A percentile compares a stretch with the other conserved stretches of the same genome.
phyloP scores from a whole-genome alignment of 352 stramenopile species.

The Peronospora belbahrii region DNA sequence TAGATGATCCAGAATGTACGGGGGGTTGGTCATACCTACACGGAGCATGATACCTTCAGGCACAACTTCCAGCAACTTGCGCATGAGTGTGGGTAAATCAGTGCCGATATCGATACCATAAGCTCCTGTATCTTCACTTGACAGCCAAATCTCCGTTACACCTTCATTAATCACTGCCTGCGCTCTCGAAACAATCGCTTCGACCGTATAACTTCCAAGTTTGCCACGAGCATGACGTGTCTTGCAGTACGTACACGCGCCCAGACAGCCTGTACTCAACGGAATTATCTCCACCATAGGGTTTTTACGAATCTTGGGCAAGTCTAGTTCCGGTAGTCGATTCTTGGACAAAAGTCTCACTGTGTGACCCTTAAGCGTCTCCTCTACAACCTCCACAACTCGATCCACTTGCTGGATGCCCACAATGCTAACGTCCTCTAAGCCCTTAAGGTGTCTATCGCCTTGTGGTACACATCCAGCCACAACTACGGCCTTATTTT shows the following conservation, averaged over 20 bases:
- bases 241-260: constrained; percentile 92
- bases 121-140: constrained; percentile 87
- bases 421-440: constrained; percentile 83
- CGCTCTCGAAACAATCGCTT: constrained; percentile 67
- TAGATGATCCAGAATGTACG: constrained; percentile 87
- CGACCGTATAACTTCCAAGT: constrained; percentile 79
- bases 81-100: constrained; percentile 64
- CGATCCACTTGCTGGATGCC: constrained; percentile 89
- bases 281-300: constrained; percentile 90
- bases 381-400: constrained; percentile 87
- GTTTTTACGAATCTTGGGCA: constrained; percentile 91
- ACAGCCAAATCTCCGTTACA: constrained; percentile 90
- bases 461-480: constrained; percentile 88
- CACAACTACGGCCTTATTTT: constrained; percentile 85
- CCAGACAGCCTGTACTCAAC: constrained; percentile 87
- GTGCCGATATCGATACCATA: constrained; percentile 88
- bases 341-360: constrained; percentile 81
- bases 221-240: constrained; percentile 88
- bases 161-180: constrained; percentile 63
- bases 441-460: constrained; percentile 71
- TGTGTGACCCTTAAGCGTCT: constrained; percentile 87
- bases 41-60: constrained; percentile 81
- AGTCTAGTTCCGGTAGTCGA: constrained; percentile 73
- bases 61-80: constrained; percentile 53
- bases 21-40: constrained; percentile 91